These are phyloP conservation scores for Cystoisospora suis DNA, from an alignment of 169 alveolate species.

Conservation along the genomic window DNA sequence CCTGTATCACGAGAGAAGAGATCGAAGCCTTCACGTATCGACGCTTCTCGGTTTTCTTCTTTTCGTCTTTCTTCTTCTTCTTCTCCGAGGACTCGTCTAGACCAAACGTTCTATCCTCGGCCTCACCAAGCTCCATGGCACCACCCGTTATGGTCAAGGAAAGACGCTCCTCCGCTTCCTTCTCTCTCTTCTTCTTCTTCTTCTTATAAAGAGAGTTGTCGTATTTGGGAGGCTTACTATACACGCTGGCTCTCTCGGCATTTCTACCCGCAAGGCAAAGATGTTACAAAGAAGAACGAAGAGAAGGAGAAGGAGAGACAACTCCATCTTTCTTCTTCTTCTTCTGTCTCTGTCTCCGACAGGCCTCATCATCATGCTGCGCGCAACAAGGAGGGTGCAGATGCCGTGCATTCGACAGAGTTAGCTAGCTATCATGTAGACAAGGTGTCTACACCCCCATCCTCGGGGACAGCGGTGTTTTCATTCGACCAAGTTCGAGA, in stretches of 20 bases:
- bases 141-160: background rate
- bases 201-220: background rate
- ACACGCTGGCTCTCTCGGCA: background rate
- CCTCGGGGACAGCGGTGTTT: background rate
- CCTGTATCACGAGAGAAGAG: no score
- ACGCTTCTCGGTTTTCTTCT: no score
- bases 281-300: background rate
- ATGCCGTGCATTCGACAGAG: background rate
- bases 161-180: conserved; percentile 8
- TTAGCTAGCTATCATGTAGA: no score
- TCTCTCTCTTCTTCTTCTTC: background rate
- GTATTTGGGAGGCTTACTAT: background rate
- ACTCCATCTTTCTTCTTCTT: no score
- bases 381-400: background rate
- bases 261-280: background rate
- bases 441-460: no score
- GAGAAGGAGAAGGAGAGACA: no score
- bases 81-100: background rate
- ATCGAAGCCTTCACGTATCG: no score
- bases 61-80: background rate
- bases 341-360: no score
- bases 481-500: background rate
- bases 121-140: conserved; percentile 15
- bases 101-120: background rate
- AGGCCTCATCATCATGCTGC: no score